These are phyloP conservation scores for Leishmania amazonensis DNA, from an alignment of 208 protist genomes.

Conservation along the genomic window DNA sequence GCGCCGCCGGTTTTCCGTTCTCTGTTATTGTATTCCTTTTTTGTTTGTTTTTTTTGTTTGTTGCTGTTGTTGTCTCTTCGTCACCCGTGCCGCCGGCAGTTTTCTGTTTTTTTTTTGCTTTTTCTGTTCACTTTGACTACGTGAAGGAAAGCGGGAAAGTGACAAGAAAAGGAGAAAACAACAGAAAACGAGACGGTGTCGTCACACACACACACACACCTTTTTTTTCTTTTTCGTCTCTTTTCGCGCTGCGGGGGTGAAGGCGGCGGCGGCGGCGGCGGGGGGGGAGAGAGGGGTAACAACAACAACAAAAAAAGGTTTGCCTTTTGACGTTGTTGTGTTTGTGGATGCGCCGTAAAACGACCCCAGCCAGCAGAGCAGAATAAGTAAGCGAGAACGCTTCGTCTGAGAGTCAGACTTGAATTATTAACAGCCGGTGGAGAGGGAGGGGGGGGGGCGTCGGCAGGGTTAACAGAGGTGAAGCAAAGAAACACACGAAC, in stretches of 20 bases:
- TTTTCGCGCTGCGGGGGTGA: not conserved
- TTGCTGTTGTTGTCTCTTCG: not conserved
- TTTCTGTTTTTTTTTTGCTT: too few relatives aligned
- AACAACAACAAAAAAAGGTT: not conserved
- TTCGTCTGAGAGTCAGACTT: not conserved
- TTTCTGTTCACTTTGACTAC: not conserved
- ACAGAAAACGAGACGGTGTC: not conserved
- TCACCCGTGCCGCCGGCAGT: too few relatives aligned
- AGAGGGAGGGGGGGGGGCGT: not conserved
- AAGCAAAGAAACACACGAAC: not conserved
- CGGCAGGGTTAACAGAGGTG: too few relatives aligned
- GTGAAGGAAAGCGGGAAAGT: not conserved
- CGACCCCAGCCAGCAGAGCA: not conserved
- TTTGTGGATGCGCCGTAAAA: not conserved
- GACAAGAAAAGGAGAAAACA: not conserved
- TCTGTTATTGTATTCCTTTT: not conserved
- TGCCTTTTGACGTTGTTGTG: not conserved
- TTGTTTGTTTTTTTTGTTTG: too few relatives aligned
- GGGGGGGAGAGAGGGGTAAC: not conserved
- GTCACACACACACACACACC: not conserved
- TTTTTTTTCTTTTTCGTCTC: not conserved
- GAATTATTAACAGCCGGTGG: not conserved
- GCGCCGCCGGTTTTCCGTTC: not conserved
- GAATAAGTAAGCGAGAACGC: not conserved
- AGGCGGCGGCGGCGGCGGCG: too few relatives aligned